phyloP scores from a whole-genome alignment of 441 rosid species.

The Pelargonium cotyledonis region DNA sequence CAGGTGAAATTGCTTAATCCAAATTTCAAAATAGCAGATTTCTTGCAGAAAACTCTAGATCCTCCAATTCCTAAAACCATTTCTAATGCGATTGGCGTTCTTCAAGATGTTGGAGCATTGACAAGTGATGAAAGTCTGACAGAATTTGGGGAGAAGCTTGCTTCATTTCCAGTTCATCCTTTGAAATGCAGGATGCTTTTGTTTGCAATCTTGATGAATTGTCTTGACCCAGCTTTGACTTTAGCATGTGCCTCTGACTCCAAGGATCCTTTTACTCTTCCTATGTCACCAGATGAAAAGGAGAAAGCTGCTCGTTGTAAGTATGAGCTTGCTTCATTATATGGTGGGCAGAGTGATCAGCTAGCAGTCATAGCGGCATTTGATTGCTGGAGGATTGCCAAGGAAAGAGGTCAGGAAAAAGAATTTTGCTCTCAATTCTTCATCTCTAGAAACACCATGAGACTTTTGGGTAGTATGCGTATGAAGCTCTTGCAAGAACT shows the following conservation, averaged over 20 bases:
- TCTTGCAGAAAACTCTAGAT: constrained; percentile 73
- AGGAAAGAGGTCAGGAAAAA: constrained; percentile 45
- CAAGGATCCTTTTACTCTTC: constrained; percentile 83
- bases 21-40: constrained; percentile 54
- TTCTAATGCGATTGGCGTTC: constrained; percentile 61
- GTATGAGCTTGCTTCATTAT: constrained; percentile 72
- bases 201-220: constrained; percentile 80
- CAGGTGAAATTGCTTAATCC: constrained; percentile 94
- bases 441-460: constrained; percentile 65
- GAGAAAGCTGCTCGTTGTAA: constrained; percentile 68
- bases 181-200: constrained; percentile 87
- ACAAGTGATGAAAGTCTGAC: constrained; percentile 75
- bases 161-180: constrained; percentile 89
- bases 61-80: constrained; percentile 80
- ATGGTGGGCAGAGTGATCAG: constrained; percentile 86
- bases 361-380: constrained; percentile 84
- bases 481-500: constrained; percentile 73
- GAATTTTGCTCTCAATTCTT: constrained; percentile 73
- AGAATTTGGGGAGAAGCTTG: constrained; percentile 85
- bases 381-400: constrained; percentile 82
- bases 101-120: constrained; percentile 86
- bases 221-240: constrained; percentile 95
- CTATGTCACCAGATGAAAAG: constrained; percentile 63
- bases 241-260: constrained; percentile 89
- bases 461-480: constrained; percentile 78